Evolutionary conservation across 371 early-diverging fungal genomes (phyloP), one percentile per base, ranked within the genome.

Genomic region (Fennellomyces sp.): DNA sequence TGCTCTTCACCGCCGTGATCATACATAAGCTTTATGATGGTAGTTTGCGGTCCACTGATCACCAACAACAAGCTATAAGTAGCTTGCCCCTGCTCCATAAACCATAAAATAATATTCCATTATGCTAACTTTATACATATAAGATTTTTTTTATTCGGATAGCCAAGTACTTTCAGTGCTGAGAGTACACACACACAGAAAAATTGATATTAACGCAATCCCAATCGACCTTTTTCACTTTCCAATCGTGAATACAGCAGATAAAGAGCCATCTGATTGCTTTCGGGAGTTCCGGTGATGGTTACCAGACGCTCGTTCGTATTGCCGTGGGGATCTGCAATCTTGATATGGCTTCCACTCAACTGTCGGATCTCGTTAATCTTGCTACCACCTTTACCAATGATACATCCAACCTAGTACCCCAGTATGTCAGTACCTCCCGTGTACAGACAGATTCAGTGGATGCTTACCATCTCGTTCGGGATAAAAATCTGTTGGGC

Each of bases 301-400:
- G 93, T 92, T 5, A 94, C 88, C 30, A 93, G 64, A 28, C 93
- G 84, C 58, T 91, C 91, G 35, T 85, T 82, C n/a, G 75, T 67
- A 48, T 81, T 80, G 53, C 74, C 78, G 38, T 74, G 75, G 19
- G 84, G 81, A 59, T 90, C 90, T 10, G 85, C 87, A 62, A 91
- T 88, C 66, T 88, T 88, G 74, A 94, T 89, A 61, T 89, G 87
- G 53, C 90, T 88, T 23, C 94, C 92, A 50, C 89, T 87, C 50
- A 83, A 60, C 35, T 86, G 82, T 52, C 94, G 83, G 38, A 95
- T 89, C 61, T 92, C 92, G 64, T 91, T 93, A 67, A 94, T 94
- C 70, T 88, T 89, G 30, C 78, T 78, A n/a, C 95, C 95, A 2
- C 88, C 88, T 67, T 91, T 92, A 63, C 95, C 95, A 72, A 94